Base-by-base conservation (phyloP, 164 flowering plant species). In the Berberis thunbergii region DNA sequence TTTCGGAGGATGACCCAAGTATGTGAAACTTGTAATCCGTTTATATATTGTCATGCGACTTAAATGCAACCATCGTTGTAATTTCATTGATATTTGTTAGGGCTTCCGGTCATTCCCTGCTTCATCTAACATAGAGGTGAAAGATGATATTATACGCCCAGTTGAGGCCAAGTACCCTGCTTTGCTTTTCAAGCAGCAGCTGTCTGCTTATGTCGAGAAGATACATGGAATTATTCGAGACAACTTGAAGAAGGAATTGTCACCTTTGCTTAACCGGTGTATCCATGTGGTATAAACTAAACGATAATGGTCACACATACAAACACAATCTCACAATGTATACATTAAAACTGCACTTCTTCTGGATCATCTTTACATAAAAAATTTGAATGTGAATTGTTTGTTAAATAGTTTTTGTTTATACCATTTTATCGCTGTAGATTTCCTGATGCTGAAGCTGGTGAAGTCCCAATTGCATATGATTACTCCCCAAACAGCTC, bases 121-220 rank as follows among this genome's bases (percentile, higher is more conserved):
- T 62, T 78, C 96, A 52, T 75, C 81, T 60, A 79, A 71, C 72
- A 85, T 84, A 76, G 73, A 79, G 71, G 85, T 78, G 3, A 72
- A 72, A 41, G 63, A 82, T 61, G 87, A 85, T 43, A 84, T 83
- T 59, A 86, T 89, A 26, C 91, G 85, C 44, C 96, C 84, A 71
- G 99, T 91, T 60, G 97, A 95, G 71, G 99, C 97, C 2, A 95
- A 95, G 70, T 91, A 95, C 69, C 97, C 99, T 38, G 99, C 99
- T 57, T 77, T 89, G 76, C 94, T 95, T 68, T 95, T 95, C 77
- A 95, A 89, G 83, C 94, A 95, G 78, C 99, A 95, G 82, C 89
- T 95, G 45, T 86, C 97, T n/a, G 99, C 99, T 10, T 95, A 89
- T 72, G 94, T 95, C 70, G 99, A 95, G 77, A 95, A 95, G 81